Conservation (phyloP, 106 monocot genomes). For the Acanthochlamys bracteata region DNA sequence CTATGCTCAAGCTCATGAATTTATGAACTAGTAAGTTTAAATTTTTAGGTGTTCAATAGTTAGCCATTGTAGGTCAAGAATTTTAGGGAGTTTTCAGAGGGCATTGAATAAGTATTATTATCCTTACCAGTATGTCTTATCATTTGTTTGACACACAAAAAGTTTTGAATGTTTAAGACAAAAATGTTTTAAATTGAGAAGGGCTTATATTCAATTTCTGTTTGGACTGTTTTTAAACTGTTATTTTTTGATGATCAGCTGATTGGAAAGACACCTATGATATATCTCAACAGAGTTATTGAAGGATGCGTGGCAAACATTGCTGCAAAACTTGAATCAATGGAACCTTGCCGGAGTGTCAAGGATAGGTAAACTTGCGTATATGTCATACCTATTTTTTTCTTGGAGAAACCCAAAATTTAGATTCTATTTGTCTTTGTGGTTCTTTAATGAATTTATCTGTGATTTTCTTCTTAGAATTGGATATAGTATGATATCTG, state of each 20-base stretch:
- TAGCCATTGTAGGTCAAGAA: no score
- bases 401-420: background rate
- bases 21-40: no score
- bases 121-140: no score
- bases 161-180: no score
- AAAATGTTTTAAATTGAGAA: no score
- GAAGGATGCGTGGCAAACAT: slow-evolving; percentile 94
- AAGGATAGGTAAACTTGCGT: slow-evolving; percentile 62
- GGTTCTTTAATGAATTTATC: background rate
- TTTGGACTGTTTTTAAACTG: no score
- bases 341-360: slow-evolving; percentile 96
- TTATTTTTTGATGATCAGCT: slow-evolving; percentile 27
- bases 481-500: slow-evolving; percentile 86
- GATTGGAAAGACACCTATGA: slow-evolving; percentile 92
- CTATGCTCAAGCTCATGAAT: no score
- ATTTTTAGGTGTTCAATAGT: no score
- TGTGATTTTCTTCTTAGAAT: slow-evolving; percentile 36
- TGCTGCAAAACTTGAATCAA: slow-evolving; percentile 94
- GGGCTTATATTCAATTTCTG: no score
- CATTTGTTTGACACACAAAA: no score
- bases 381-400: background rate
- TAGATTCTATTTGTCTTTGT: background rate
- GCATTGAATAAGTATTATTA: no score
- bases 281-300: slow-evolving; percentile 87
- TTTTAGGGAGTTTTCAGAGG: no score